A percentile compares a stretch with the other conserved stretches of the same genome.
phyloP scores from a whole-genome alignment of 225 moss, liverwort and hornwort genomes.

The Rhytidiadelphus loreus region DNA sequence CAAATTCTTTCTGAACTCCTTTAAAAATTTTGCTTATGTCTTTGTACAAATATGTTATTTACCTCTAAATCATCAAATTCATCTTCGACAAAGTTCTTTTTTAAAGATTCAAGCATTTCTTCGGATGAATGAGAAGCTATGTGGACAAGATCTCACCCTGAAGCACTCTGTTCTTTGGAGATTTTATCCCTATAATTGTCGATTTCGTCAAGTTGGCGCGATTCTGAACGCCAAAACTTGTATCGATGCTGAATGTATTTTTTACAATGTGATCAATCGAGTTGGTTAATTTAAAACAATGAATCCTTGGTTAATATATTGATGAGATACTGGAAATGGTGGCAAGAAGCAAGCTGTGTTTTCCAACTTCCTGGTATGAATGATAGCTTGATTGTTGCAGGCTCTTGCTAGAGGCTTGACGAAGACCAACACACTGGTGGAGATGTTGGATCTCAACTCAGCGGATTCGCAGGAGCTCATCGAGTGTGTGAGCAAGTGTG shows the following conservation, averaged over 20 bases:
- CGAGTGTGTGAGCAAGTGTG: constrained; percentile 69
- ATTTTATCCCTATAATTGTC: background rate
- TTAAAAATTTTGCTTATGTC: background rate
- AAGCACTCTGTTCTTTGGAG: background rate
- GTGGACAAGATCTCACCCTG: background rate
- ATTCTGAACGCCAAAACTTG: background rate
- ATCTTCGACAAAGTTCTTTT: background rate
- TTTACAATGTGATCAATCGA: background rate
- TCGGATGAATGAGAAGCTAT: background rate
- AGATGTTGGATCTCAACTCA: constrained; percentile 83
- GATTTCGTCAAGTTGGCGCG: background rate
- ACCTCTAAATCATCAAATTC: no score
- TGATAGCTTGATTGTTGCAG: constrained; percentile 1
- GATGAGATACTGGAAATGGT: background rate
- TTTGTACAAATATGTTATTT: background rate
- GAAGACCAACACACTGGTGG: constrained; percentile 83
- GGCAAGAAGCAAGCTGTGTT: background rate
- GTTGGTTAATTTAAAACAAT: background rate
- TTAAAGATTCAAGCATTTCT: background rate
- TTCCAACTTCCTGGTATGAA: background rate
- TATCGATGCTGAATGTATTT: background rate
- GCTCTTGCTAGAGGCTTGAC: constrained; percentile 87
- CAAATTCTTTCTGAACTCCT: background rate
- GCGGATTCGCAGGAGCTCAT: constrained; percentile 72
- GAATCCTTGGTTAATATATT: background rate